Base-by-base conservation (phyloP, 306 rosid species). In the Quercus robur region DNA sequence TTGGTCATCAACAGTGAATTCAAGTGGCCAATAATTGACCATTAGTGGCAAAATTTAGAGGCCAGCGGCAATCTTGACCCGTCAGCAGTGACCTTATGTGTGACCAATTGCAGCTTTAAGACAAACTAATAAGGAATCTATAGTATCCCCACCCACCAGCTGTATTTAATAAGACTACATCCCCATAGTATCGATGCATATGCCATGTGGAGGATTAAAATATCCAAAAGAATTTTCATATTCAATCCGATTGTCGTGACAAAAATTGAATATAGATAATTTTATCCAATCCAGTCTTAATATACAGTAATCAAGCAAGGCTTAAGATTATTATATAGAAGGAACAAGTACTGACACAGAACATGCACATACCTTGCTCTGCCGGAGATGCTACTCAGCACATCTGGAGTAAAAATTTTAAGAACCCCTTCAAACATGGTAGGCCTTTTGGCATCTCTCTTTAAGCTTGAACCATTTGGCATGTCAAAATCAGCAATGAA, bases 401-500 rank as follows among this genome's bases (percentile, higher is more conserved):
- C 81, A 79, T 93, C 98, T 2, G 98, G 97, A 38, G 97, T 85
- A 82, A 96, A 93, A 9, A 55, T 83, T 78, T 90, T 89, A 20
- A 96, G 84, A 86, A 93, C 88, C 5, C 59, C 86, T 84, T 91
- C 97, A 78, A 96, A 96, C 97, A 96, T 93, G 78, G 80, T 78
- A 72, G 99, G 98, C 84, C 80, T 82, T 78, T 71, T 74, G 4
- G 77, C 25, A 84, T 93, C 97, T 85, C 74, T 86, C 75, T 75
- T 86, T 68, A 81, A 56, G 73, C 79, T 86, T 44, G 91, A 30
- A 77, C 86, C 58, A 38, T 71, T 81, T 54, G 97, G 92, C 91
- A 82, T 31, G 72, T 90, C 92, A 73, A 93, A 93, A 67, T 92
- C 92, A 33, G 90, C 68, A 69, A 93, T 72, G 33, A 96, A 96